phyloP scores from a whole-genome alignment of 768 basidiomycete genomes.

The Kwoniella botswanensis region DNA sequence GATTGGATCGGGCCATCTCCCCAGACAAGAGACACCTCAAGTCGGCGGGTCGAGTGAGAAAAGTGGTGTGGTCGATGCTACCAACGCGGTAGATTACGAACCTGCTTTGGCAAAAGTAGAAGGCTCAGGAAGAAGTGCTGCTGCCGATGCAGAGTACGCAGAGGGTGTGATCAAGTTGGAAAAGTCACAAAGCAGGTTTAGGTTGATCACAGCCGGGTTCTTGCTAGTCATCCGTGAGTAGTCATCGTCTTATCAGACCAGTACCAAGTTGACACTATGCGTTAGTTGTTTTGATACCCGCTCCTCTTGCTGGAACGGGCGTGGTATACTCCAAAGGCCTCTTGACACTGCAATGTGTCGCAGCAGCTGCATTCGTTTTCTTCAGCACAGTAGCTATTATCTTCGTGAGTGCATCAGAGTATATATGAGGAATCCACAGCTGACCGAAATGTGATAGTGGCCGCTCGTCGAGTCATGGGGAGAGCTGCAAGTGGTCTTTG shows the following conservation, averaged over 20 bases:
- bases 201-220: conserved; percentile 15
- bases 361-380: conserved; percentile 17
- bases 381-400: conserved; percentile 15
- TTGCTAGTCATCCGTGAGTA: conserved; percentile 18
- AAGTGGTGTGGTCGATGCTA: neutral
- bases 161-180: conserved; percentile 17
- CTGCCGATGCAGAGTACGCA: conserved; percentile 14
- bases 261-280: neutral
- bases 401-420: conserved; percentile 4
- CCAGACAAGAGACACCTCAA: neutral
- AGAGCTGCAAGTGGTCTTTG: conserved; percentile 9
- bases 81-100: conserved; percentile 8
- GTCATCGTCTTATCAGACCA: neutral
- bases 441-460: conserved; percentile 1
- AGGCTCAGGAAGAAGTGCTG: conserved; percentile 14
- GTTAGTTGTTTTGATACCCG: conserved; percentile 19
- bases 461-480: conserved; percentile 14
- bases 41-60: conserved; percentile 2
- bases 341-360: conserved; percentile 18
- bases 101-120: conserved; percentile 18
- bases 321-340: conserved; percentile 21
- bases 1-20: conserved; percentile 3
- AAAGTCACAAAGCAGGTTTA: conserved; percentile 11
- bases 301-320: conserved; percentile 16
- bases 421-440: neutral